These are phyloP conservation scores for Chloris gayana DNA, from an alignment of 176 grass and related monocot genomes.

Conservation along the genomic window DNA sequence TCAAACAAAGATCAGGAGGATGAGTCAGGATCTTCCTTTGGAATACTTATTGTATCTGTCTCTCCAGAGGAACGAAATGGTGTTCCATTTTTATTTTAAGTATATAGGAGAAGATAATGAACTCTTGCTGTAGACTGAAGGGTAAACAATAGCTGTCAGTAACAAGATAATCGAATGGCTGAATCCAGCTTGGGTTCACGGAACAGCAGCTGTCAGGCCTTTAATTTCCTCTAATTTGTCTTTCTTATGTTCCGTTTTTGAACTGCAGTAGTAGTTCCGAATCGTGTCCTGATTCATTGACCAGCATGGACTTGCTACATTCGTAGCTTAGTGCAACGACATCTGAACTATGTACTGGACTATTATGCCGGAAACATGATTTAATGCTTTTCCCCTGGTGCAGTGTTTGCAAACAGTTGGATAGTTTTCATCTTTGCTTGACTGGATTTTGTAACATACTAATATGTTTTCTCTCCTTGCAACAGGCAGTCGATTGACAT, in stretches of 20 bases:
- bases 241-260: background rate
- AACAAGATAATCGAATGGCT: constrained; percentile 7
- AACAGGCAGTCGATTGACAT: constrained; percentile 95
- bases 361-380: too few species aligned
- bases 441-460: background rate
- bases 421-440: background rate
- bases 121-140: background rate
- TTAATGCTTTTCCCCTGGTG: background rate
- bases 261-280: background rate
- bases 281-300: background rate
- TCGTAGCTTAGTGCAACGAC: background rate
- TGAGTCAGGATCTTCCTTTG: background rate
- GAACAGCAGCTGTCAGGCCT: background rate
- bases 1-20: background rate
- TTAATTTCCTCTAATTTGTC: background rate
- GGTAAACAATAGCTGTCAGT: background rate
- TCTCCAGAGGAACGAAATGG: background rate
- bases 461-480: background rate
- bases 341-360: background rate
- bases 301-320: background rate
- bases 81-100: background rate
- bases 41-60: background rate
- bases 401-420: background rate
- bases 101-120: background rate
- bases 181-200: background rate